Percentiles rank a stretch among this genome's conserved stretches.
Conservation (phyloP, 2,329 filamentous ascomycete species). For the Microdochium nivale region DNA sequence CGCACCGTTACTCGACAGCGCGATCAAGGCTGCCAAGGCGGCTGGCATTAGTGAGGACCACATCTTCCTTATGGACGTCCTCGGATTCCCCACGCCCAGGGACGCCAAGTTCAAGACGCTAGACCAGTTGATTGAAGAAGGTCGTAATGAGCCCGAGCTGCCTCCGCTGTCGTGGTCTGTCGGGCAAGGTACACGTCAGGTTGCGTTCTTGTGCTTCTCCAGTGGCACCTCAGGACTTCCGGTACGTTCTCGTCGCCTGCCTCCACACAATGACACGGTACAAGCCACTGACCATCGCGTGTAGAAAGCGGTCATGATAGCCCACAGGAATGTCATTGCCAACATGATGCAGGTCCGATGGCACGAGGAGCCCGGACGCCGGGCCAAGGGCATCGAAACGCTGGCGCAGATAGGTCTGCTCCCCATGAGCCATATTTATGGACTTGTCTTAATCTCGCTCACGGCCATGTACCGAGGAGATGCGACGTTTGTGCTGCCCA, state of each 20-base stretch:
- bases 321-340: conserved; percentile 65
- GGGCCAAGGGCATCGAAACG: conserved; percentile 16
- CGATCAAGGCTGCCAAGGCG: conserved; percentile 52
- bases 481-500: conserved; percentile 59
- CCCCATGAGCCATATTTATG: conserved; percentile 73
- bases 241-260: conserved; percentile 28
- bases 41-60: conserved; percentile 51
- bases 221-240: conserved; percentile 67
- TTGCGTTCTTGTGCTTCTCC: conserved; percentile 65
- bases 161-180: conserved; percentile 44
- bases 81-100: conserved; percentile 38
- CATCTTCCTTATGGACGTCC: conserved; percentile 53
- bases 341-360: conserved; percentile 56
- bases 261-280: neutral
- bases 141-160: conserved; percentile 37
- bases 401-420: conserved; percentile 52
- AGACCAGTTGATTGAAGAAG: conserved; percentile 52
- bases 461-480: conserved; percentile 61
- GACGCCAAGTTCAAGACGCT: conserved; percentile 49
- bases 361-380: conserved; percentile 25
- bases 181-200: conserved; percentile 53
- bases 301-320: conserved; percentile 72
- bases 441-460: conserved; percentile 62
- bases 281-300: neutral
- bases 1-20: conserved; percentile 49